Conservation (phyloP, 106 monocot genomes). For the Dioscorea dumetorum region DNA sequence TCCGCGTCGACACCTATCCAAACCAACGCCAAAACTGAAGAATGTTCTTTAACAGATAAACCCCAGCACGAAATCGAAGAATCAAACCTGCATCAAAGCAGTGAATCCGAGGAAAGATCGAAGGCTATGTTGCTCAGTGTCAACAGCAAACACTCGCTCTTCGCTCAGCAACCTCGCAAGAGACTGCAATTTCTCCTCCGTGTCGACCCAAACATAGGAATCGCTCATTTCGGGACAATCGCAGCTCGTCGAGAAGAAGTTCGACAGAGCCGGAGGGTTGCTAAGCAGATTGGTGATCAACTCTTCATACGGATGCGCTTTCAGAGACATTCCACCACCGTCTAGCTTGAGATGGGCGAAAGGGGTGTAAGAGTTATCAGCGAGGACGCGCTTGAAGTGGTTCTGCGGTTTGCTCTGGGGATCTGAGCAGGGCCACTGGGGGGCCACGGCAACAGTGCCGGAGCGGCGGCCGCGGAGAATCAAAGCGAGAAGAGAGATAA, state of each 20-base stretch:
- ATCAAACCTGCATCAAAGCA: conserved; percentile 77
- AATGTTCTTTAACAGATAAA: background rate
- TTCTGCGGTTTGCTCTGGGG: conserved; percentile 25
- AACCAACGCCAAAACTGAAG: background rate
- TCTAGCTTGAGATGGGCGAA: conserved; percentile 25
- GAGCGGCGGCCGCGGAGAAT: background rate
- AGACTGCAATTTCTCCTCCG: conserved; percentile 42
- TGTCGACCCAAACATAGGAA: conserved; percentile 49
- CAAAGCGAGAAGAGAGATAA: background rate
- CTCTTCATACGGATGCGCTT: conserved; percentile 58
- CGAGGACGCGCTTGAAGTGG: conserved; percentile 22
- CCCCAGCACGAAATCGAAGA: background rate
- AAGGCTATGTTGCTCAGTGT: conserved; percentile 94
- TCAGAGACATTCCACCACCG: conserved; percentile 34
- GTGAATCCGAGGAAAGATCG: conserved; percentile 89
- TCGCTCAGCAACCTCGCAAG: conserved; percentile 40
- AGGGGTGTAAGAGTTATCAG: conserved; percentile 25
- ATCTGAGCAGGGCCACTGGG: conserved; percentile 10
- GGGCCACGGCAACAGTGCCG: background rate
- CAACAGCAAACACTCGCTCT: conserved; percentile 69
- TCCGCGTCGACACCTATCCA: conserved; percentile 69
- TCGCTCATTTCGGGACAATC: conserved; percentile 4
- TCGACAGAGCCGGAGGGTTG: conserved; percentile 9
- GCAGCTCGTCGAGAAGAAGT: background rate
- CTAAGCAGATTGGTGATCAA: conserved; percentile 24